Base-by-base conservation (phyloP, 352 stramenopile species). In the Phytophthora meadii region DNA sequence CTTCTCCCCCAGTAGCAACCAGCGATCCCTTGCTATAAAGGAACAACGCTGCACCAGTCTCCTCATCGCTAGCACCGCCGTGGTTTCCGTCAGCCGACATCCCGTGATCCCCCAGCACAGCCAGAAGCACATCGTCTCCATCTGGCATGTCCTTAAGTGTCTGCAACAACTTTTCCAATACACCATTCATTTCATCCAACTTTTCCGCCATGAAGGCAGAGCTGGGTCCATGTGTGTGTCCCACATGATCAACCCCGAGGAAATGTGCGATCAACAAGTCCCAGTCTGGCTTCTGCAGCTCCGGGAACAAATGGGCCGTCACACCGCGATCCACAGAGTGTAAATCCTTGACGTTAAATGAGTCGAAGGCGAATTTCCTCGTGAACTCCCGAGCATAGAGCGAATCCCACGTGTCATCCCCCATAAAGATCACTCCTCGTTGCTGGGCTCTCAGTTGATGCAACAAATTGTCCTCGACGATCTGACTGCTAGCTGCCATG, bases 21-120 rank as follows among this genome's bases (percentile, higher is more conserved):
- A 91, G 62, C 19, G 69, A 54, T 22, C 73, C 51, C 42, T 82
- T 87, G 63, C 82, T 90, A 60, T 97, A 98, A 1, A 97, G 79
- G 69, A 99, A 98, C 3, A 99, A 76, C 19, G 94, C 97, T 14
- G 97, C 97, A 41, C 95, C 95, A 0, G 93, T 97, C 73, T 99
- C 97, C 30, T 99, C 94, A 39, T 97, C 83, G 24, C 82, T 98
- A 34, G 96, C 97, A 25, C 97, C 97, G n/a, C 97, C 97, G 75
- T 99, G 97, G 74, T 99, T 99, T 27, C 97, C 97, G 69, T 99
- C 95, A 40, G 97, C 89, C 3, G 97, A 99, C 97, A 99, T 99
- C 48, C 97, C 97, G 76, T 99, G 97, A 79, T 99, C 97, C 25
- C 97, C 97, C 53, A 99, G 89, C 14, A 99, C 90, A 10, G 98